These are phyloP conservation scores for Aspergillus steynii DNA, from an alignment of 495 filamentous ascomycete species.

Conservation along the genomic window DNA sequence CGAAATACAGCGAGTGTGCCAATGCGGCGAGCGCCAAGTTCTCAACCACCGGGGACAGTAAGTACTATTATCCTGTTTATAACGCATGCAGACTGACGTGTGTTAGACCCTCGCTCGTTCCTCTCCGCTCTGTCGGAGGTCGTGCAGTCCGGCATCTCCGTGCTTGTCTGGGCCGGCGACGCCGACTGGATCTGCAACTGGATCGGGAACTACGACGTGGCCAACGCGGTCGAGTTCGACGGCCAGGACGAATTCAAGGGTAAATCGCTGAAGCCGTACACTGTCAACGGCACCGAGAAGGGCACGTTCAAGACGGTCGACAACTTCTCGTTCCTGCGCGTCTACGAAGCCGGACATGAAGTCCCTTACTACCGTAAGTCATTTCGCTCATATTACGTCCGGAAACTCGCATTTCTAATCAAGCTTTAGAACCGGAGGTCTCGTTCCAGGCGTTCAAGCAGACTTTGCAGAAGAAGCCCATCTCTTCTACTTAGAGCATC, in stretches of 20 bases:
- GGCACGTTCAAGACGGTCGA: slow-evolving; percentile 53
- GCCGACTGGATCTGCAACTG: slow-evolving; percentile 61
- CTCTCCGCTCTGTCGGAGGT: slow-evolving; percentile 47
- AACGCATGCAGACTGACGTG: too few relatives aligned
- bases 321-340: slow-evolving; percentile 52
- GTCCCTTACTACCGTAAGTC: slow-evolving; percentile 47
- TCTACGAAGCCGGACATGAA: slow-evolving; percentile 56
- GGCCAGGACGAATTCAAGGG: slow-evolving; percentile 39
- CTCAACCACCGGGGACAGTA: slow-evolving; percentile 47
- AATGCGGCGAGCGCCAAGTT: slow-evolving; percentile 43
- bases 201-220: slow-evolving; percentile 45
- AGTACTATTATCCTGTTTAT: too few relatives aligned
- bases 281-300: slow-evolving; percentile 43
- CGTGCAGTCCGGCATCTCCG: slow-evolving; percentile 47
- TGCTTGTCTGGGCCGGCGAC: slow-evolving; percentile 57
- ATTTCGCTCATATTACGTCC: neutral
- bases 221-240: slow-evolving; percentile 42
- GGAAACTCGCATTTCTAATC: slow-evolving; percentile 1
- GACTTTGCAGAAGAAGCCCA: slow-evolving; percentile 37
- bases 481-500: slow-evolving; percentile 13
- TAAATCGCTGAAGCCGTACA: slow-evolving; percentile 43
- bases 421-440: slow-evolving; percentile 37
- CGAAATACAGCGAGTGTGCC: slow-evolving; percentile 47
- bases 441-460: slow-evolving; percentile 55
- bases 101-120: slow-evolving; percentile 50